Evolutionary conservation across 2,329 filamentous ascomycete genomes (phyloP), one percentile per base, ranked within the genome.

Genomic region (Verticillium nonalfalfae): DNA sequence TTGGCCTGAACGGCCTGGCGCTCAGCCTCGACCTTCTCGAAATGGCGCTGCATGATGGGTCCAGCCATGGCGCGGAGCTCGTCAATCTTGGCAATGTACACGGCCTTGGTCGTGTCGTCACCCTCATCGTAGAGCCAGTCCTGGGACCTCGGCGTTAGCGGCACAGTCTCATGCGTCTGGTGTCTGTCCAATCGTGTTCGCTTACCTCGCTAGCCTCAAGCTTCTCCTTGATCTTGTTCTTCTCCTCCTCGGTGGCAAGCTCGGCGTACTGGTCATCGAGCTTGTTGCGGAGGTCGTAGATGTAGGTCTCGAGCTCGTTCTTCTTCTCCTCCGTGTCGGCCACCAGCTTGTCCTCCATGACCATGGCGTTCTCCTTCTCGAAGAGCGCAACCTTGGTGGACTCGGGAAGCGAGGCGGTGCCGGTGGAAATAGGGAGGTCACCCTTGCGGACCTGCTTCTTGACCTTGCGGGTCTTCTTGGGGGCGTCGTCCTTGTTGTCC

Each of bases 401-500:
- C 58, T 85, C 76, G 65, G 97, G 93, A 61, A 97, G 83, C 40
- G 92, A 90, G 57, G 90, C 85, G 56, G 93, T 97, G 66, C 89
- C 93, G 64, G 90, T 85, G 62, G 90, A 87, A 67, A 99, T 89
- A 65, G 93, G 91, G 61, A 99, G 84, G 68, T 98, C 94, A 67
- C 95, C 95, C 84, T 97, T 98, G 78, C 94, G 91, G 67, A 97
- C 90, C 81, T 98, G 94, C 86, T 98, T 99, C 90, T 97, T 98
- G 69, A 99, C 91, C 82, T 97, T 98, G 74, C 94, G 90, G 60
- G 87, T 97, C 89, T 93, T 91, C 89, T 93, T 92, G 64, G 87
- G 79, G 70, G 83, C 85, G 60, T 87, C 85, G 3, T 85, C 82
- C 64, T 87, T 84, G 69, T 81, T 84, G 68, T 96, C 91, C 58